phyloP scores from a whole-genome alignment of 495 filamentous ascomycete genomes.

The Aspergillus mulundensis region DNA sequence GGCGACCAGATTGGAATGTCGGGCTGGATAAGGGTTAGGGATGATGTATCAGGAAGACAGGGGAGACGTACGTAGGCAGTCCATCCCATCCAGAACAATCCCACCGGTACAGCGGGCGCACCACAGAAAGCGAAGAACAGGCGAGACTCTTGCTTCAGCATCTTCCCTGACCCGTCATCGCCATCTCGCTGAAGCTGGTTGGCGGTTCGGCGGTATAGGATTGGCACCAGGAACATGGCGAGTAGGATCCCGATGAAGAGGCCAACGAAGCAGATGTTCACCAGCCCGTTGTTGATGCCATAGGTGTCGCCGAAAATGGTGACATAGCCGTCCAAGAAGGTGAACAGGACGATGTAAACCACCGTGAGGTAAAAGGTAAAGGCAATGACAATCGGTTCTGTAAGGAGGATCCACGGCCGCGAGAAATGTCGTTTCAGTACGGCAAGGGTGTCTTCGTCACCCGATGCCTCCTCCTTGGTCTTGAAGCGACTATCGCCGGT shows the following conservation, averaged over 20 bases:
- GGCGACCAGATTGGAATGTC: slow-evolving; percentile 51
- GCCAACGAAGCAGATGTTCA: slow-evolving; percentile 54
- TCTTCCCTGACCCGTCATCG: not conserved
- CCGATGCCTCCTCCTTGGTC: not conserved
- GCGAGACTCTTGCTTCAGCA: slow-evolving; percentile 6
- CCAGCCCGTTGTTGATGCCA: slow-evolving; percentile 47
- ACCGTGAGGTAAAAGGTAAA: slow-evolving; percentile 58
- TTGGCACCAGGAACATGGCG: slow-evolving; percentile 28
- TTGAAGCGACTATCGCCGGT: slow-evolving; percentile 42
- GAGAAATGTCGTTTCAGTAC: slow-evolving; percentile 25
- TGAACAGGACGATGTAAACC: slow-evolving; percentile 64
- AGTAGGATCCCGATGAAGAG: slow-evolving; percentile 54
- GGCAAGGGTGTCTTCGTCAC: slow-evolving; percentile 20
- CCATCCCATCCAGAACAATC: slow-evolving; percentile 63
- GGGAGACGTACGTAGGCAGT: slow-evolving; percentile 34
- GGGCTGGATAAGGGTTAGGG: slow-evolving; percentile 20
- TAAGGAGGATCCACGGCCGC: slow-evolving; percentile 40
- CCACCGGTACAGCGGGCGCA: slow-evolving; percentile 48
- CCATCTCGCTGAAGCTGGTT: slow-evolving; percentile 36
- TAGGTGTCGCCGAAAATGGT: slow-evolving; percentile 57
- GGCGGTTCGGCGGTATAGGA: slow-evolving; percentile 23
- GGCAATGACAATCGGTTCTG: slow-evolving; percentile 48
- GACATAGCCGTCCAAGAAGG: slow-evolving; percentile 43
- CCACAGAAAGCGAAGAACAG: slow-evolving; percentile 51
- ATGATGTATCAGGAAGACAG: not conserved